These are phyloP conservation scores for Erysiphe neolycopersici DNA, from an alignment of 2,329 filamentous ascomycete genomes.

Conservation along the genomic window DNA sequence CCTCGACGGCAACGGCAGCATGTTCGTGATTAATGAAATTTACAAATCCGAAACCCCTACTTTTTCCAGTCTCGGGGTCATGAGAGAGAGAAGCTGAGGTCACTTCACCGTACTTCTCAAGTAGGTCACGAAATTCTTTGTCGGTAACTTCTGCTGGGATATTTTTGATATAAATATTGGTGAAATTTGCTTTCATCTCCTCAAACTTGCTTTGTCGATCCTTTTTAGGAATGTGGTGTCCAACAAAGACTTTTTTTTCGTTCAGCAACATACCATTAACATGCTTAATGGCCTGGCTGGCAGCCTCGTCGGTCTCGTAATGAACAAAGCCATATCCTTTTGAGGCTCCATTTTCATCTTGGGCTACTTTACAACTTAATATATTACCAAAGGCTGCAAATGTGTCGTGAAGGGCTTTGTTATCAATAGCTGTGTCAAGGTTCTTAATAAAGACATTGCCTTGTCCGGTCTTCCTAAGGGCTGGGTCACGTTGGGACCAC, in stretches of 20 bases:
- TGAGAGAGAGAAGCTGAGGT: constrained; percentile 87
- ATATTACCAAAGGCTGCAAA: constrained; percentile 99
- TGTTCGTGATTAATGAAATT: constrained; percentile 85
- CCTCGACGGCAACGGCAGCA: constrained; percentile 64
- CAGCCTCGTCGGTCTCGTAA: constrained; percentile 97
- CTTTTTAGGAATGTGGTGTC: constrained; percentile 99
- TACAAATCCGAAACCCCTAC: constrained; percentile 85
- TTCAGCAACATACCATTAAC: constrained; percentile 99
- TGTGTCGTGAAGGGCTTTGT: constrained; percentile 98
- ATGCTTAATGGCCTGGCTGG: constrained; percentile 92
- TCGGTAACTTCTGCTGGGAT: constrained; percentile 62
- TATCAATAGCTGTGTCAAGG: constrained; percentile 92
- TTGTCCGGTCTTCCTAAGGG: constrained; percentile 95
- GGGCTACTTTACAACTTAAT: constrained; percentile 95
- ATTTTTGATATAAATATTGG: constrained; percentile 99
- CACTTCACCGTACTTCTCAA: constrained; percentile 78
- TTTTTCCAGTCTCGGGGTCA: constrained; percentile 62
- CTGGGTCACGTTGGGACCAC: constrained; percentile 99
- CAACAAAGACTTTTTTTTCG: constrained; percentile 99
- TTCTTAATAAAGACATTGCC: constrained; percentile 99
- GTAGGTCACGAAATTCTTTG: constrained; percentile 81
- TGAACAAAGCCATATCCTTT: constrained; percentile 99
- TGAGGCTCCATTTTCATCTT: constrained; percentile 88
- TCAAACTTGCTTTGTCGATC: constrained; percentile 99
- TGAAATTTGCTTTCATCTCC: constrained; percentile 99